A percentile compares a stretch with the other conserved stretches of the same genome.
Evolutionary conservation across 1,139 yeast genomes (phyloP).

Genomic region (Kodamaea ohmeri): DNA sequence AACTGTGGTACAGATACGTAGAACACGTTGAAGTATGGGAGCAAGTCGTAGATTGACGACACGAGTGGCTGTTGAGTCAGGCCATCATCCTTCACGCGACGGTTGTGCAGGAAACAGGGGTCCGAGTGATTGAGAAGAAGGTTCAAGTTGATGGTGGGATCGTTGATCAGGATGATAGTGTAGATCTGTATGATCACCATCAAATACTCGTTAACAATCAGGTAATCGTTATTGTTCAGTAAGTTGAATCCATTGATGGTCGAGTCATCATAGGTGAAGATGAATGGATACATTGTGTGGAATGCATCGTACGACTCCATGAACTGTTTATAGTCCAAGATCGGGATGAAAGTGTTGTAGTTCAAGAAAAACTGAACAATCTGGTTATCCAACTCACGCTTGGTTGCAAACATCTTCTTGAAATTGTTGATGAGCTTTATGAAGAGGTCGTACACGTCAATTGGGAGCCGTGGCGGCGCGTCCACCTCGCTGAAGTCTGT

Average conservation of each 20-base stretch:
- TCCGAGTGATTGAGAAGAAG: slow-evolving; percentile 38
- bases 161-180: slow-evolving; percentile 48
- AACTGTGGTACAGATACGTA: slow-evolving; percentile 42
- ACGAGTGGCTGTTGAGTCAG: slow-evolving; percentile 15
- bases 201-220: slow-evolving; percentile 49
- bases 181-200: slow-evolving; percentile 48
- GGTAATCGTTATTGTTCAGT: slow-evolving; percentile 48
- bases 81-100: slow-evolving; percentile 11
- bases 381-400: slow-evolving; percentile 51
- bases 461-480: slow-evolving; percentile 28
- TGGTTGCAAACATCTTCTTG: slow-evolving; percentile 42
- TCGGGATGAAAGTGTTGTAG: slow-evolving; percentile 57
- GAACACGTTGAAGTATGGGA: slow-evolving; percentile 47
- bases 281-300: slow-evolving; percentile 55
- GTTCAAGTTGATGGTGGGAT: slow-evolving; percentile 45
- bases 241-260: slow-evolving; percentile 51
- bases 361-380: slow-evolving; percentile 54
- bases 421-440: slow-evolving; percentile 47
- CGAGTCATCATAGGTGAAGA: slow-evolving; percentile 49
- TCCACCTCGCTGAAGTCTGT: slow-evolving; percentile 8
- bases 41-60: slow-evolving; percentile 42
- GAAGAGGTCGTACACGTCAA: slow-evolving; percentile 45
- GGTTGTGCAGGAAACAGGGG: slow-evolving; percentile 32
- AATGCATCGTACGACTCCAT: slow-evolving; percentile 58
- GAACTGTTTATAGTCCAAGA: slow-evolving; percentile 57